phyloP scores from a whole-genome alignment of 768 basidiomycete species.

The Mycena belliarum region DNA sequence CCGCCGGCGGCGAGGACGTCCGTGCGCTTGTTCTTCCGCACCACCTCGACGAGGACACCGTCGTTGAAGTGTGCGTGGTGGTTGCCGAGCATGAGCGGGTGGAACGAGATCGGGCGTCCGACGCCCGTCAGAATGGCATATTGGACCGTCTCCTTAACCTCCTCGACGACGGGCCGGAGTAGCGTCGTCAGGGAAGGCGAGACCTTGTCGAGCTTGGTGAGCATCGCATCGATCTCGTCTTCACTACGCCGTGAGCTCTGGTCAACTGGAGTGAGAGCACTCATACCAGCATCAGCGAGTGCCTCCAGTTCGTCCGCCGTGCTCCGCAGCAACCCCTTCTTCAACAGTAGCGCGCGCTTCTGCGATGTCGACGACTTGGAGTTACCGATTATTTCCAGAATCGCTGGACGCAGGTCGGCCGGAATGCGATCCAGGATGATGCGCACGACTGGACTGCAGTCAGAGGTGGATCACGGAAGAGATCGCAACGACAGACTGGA shows the following conservation, averaged over 20 bases:
- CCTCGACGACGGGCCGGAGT: conserved; percentile 54
- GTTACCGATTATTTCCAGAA: conserved; percentile 67
- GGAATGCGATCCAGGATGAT: conserved; percentile 63
- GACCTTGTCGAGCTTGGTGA: conserved; percentile 58
- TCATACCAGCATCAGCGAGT: conserved; percentile 61
- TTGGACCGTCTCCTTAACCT: conserved; percentile 64
- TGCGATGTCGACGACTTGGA: conserved; percentile 66
- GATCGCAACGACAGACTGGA: conserved; percentile 48
- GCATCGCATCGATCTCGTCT: conserved; percentile 64
- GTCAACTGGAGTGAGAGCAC: no score
- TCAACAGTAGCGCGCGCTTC: conserved; percentile 67
- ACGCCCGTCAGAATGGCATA: conserved; percentile 65
- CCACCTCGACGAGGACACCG: conserved; percentile 77
- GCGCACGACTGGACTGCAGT: conserved; percentile 59
- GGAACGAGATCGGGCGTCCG: conserved; percentile 60
- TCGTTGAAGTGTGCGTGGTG: conserved; percentile 68
- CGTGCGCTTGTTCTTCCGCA: conserved; percentile 59
- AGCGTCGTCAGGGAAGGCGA: conserved; percentile 53
- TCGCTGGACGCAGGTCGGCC: conserved; percentile 49
- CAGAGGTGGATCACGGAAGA: not conserved
- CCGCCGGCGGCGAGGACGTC: conserved; percentile 84
- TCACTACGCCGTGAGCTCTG: not conserved
- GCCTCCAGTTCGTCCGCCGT: conserved; percentile 76
- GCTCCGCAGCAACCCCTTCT: conserved; percentile 67
- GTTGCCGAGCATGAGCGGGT: conserved; percentile 71